These are phyloP conservation scores for Penicillium roqueforti DNA, from an alignment of 495 filamentous ascomycete genomes.

Conservation along the genomic window DNA sequence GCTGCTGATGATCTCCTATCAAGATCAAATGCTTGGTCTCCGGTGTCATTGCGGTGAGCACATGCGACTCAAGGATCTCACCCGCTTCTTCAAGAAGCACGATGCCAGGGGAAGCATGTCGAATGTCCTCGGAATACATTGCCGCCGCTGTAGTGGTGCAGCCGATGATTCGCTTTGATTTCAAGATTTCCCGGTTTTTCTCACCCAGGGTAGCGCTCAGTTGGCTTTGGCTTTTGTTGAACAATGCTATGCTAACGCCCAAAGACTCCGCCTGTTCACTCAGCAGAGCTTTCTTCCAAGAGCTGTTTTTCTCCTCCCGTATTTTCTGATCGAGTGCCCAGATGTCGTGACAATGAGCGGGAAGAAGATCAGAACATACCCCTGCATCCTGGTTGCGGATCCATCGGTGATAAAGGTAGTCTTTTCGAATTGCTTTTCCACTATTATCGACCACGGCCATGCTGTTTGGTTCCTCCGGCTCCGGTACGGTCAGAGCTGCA, in stretches of 20 bases:
- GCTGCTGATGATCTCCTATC: constrained; percentile 76
- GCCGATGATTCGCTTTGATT: constrained; percentile 59
- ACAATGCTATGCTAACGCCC: constrained; percentile 28
- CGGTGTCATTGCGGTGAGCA: constrained; percentile 58
- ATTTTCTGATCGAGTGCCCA: constrained; percentile 49
- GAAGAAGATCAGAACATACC: constrained; percentile 29
- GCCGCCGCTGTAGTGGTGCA: constrained; percentile 76
- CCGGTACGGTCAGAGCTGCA: constrained; percentile 52
- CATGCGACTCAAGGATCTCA: constrained; percentile 70
- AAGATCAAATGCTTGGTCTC: constrained; percentile 63
- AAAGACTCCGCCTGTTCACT: constrained; percentile 47
- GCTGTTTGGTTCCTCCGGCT: constrained; percentile 40
- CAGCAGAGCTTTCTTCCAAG: constrained; percentile 50
- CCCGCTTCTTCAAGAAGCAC: constrained; percentile 72
- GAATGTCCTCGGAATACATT: constrained; percentile 53
- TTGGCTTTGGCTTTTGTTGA: constrained; percentile 39
- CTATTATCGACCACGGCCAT: constrained; percentile 43
- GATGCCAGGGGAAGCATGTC: constrained; percentile 26
- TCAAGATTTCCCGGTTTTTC: constrained; percentile 43
- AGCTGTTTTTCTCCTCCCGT: constrained; percentile 29
- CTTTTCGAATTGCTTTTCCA: constrained; percentile 43
- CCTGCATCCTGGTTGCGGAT: constrained; percentile 44
- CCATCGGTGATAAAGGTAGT: constrained; percentile 61
- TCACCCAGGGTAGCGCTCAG: constrained; percentile 42
- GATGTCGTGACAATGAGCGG: constrained; percentile 27